Conservation (phyloP, 2,329 filamentous ascomycete species). For the Niveomyces coronatus region DNA sequence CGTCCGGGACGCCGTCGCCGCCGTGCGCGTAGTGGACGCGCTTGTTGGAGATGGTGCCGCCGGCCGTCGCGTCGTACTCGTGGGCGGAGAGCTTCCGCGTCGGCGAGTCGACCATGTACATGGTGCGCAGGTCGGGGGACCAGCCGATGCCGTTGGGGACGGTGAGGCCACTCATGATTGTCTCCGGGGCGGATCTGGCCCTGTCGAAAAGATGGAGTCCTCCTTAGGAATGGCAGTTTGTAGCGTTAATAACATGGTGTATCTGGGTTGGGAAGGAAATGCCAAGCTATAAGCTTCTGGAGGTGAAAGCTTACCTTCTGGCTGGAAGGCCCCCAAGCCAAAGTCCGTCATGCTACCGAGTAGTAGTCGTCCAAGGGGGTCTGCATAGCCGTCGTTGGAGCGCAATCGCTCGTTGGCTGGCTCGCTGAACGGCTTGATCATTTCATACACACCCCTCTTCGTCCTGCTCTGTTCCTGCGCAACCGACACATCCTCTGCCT, state of each 20-base stretch:
- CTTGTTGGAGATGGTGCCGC: constrained; percentile 55
- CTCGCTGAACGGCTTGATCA: constrained; percentile 39
- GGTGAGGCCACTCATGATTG: constrained; percentile 53
- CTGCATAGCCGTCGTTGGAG: constrained; percentile 75
- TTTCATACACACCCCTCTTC: constrained; percentile 35
- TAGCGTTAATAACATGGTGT: too few relatives aligned
- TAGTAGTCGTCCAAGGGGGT: constrained; percentile 75
- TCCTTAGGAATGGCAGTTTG: constrained; percentile 34
- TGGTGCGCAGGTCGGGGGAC: constrained; percentile 59
- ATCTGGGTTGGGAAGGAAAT: constrained; percentile 11
- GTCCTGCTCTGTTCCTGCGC: too few relatives aligned
- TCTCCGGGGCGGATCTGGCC: constrained; percentile 46
- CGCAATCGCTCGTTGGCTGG: constrained; percentile 43
- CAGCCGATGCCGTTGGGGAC: constrained; percentile 83
- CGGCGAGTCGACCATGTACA: constrained; percentile 78
- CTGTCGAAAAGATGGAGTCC: constrained; percentile 62
- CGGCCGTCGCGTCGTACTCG: constrained; percentile 58
- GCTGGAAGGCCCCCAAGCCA: constrained; percentile 43
- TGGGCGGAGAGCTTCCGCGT: constrained; percentile 60
- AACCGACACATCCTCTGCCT: too few relatives aligned
- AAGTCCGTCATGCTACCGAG: constrained; percentile 78
- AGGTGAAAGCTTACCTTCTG: constrained; percentile 37
- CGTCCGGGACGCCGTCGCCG: constrained; percentile 62
- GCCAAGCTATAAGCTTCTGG: neutral
- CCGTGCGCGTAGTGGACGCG: constrained; percentile 64